Evolutionary conservation across 805 yeast species (phyloP).

Genomic region (Candida schatavii): DNA sequence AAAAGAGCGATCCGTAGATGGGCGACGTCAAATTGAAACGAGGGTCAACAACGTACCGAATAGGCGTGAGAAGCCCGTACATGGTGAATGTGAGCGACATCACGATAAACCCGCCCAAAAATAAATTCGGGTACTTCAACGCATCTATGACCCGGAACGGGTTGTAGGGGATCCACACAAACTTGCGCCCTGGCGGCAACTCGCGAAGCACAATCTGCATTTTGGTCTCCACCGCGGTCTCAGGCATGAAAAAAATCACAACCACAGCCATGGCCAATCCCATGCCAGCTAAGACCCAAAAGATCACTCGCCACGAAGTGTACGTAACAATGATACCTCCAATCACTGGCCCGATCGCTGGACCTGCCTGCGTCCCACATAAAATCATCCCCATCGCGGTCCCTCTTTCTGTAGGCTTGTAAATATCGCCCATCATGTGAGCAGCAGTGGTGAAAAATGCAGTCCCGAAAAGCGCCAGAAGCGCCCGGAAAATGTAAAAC

Average conservation of each 20-base stretch:
- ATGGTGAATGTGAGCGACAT: constrained; percentile 45
- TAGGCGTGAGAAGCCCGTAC: constrained; percentile 54
- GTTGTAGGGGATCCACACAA: constrained; percentile 43
- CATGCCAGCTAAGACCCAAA: constrained; percentile 46
- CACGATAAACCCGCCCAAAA: constrained; percentile 43
- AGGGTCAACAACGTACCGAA: constrained; percentile 54
- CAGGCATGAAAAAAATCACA: constrained; percentile 43
- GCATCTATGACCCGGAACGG: constrained; percentile 46
- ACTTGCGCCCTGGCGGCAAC: constrained; percentile 27
- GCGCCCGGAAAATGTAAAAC: constrained; percentile 51
- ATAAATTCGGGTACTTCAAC: constrained; percentile 41
- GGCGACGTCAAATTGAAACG: constrained; percentile 49
- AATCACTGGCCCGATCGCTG: constrained; percentile 50
- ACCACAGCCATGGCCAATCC: constrained; percentile 33
- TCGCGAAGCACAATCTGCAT: constrained; percentile 22
- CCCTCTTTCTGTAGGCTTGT: constrained; percentile 50
- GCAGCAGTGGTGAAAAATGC: constrained; percentile 56
- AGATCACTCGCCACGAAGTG: constrained; percentile 52
- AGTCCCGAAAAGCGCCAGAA: constrained; percentile 54
- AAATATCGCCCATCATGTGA: constrained; percentile 49
- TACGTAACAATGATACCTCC: constrained; percentile 54
- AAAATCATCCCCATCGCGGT: constrained; percentile 48
- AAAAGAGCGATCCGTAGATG: constrained; percentile 49
- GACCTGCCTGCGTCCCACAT: constrained; percentile 52
- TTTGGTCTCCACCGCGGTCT: constrained; percentile 37